Evolutionary conservation across 176 grass and related monocot species (phyloP).

Genomic region (Oryza brachyantha): DNA sequence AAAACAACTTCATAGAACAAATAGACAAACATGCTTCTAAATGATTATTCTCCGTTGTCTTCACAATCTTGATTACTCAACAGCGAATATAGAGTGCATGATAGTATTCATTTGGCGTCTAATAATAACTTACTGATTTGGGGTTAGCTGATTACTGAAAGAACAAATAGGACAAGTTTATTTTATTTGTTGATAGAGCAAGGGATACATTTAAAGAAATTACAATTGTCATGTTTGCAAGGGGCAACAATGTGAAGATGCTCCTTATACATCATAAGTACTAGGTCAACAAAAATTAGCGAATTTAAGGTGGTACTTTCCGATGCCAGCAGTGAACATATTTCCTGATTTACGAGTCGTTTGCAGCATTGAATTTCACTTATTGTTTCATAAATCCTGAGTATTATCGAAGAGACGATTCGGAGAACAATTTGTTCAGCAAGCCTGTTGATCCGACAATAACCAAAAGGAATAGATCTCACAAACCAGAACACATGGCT

Average conservation of each 20-base stretch:
- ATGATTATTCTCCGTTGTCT: background rate
- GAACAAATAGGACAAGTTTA: background rate
- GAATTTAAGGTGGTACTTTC: background rate
- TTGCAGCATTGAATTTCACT: background rate
- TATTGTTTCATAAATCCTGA: background rate
- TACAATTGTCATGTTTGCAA: background rate
- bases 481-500: conserved; percentile 24
- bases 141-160: background rate
- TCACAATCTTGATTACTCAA: background rate
- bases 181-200: background rate
- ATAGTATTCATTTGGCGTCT: background rate
- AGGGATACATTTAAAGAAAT: background rate
- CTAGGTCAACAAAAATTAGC: background rate
- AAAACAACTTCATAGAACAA: background rate
- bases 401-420: background rate
- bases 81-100: background rate
- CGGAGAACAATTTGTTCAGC: background rate
- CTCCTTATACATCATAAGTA: background rate
- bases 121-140: background rate
- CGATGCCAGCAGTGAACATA: background rate
- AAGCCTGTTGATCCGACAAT: conserved; percentile 5
- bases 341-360: background rate
- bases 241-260: background rate
- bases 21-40: background rate
- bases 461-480: background rate